Evolutionary conservation across 2,329 filamentous ascomycete genomes (phyloP).

Genomic region (Knoxdaviesia capensis): DNA sequence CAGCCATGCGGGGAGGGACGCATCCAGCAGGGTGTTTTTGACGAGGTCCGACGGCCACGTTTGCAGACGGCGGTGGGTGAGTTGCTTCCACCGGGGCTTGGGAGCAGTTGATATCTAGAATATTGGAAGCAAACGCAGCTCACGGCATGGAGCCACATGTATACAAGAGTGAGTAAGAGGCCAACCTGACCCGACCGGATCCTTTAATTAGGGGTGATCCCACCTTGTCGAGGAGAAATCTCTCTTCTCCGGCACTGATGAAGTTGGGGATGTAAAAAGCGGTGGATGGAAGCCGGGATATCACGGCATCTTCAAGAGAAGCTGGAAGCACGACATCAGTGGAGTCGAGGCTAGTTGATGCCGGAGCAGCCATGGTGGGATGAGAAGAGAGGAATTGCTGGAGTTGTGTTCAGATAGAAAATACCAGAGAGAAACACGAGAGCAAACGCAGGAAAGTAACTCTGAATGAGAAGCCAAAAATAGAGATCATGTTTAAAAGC

Average conservation of each 20-base stretch:
- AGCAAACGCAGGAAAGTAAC: too few species aligned
- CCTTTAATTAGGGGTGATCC: too few species aligned
- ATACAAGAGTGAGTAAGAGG: not conserved
- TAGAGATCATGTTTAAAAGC: too few species aligned
- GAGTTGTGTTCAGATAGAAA: too few species aligned
- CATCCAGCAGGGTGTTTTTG: slow-evolving; percentile 54
- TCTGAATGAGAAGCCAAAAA: too few species aligned
- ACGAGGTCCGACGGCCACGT: slow-evolving; percentile 75
- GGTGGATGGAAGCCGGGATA: slow-evolving; percentile 35
- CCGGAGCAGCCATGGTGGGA: too few species aligned
- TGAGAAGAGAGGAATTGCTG: too few species aligned
- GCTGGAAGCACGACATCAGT: slow-evolving; percentile 15
- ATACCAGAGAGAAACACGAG: too few species aligned
- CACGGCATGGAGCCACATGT: not conserved
- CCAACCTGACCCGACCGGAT: not conserved
- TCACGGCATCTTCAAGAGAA: slow-evolving; percentile 27
- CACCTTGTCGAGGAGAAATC: slow-evolving; percentile 50
- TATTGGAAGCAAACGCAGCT: not conserved
- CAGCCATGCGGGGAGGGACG: slow-evolving; percentile 59
- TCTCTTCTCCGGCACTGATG: slow-evolving; percentile 57
- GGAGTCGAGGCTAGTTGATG: too few species aligned
- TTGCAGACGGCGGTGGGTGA: slow-evolving; percentile 79
- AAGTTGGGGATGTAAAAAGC: slow-evolving; percentile 82
- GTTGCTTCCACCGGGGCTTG: slow-evolving; percentile 64
- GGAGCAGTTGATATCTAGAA: slow-evolving; percentile 38